Evolutionary conservation across 192 early-diverging fungal genomes (phyloP).

Genomic region (Endogone sp.): DNA sequence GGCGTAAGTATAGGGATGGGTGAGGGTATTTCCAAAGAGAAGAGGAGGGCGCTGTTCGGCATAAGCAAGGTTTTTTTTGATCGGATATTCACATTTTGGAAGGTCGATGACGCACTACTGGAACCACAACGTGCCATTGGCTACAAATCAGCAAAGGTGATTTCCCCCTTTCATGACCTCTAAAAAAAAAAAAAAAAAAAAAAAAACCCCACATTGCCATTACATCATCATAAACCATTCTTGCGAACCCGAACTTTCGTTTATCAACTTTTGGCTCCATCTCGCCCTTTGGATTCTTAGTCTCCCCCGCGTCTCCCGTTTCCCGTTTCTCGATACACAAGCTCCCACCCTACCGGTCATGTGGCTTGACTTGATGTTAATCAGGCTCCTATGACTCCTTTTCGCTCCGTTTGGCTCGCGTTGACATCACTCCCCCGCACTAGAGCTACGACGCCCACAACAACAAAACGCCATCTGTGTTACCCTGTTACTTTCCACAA

Average conservation of each 20-base stretch:
- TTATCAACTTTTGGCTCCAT: not conserved
- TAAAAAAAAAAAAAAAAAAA: too few relatives aligned
- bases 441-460: too few relatives aligned
- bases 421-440: too few relatives aligned
- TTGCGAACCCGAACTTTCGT: not conserved
- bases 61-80: conserved; percentile 5
- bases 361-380: not conserved
- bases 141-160: not conserved
- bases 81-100: not conserved
- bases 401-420: not conserved
- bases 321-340: not conserved
- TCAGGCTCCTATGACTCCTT: not conserved
- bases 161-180: too few relatives aligned
- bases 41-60: conserved; percentile 5
- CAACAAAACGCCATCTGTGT: too few relatives aligned
- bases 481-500: too few relatives aligned
- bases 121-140: not conserved
- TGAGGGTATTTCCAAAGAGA: conserved; percentile 6
- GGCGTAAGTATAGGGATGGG: too few relatives aligned
- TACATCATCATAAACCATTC: not conserved
- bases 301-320: not conserved
- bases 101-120: not conserved
- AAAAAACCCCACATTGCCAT: not conserved
- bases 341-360: not conserved
- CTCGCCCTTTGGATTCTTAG: not conserved